Percentiles rank a stretch among this genome's conserved stretches.
phyloP scores from a whole-genome alignment of 208 protist genomes.

The Acanthamoeba culbertsoni region DNA sequence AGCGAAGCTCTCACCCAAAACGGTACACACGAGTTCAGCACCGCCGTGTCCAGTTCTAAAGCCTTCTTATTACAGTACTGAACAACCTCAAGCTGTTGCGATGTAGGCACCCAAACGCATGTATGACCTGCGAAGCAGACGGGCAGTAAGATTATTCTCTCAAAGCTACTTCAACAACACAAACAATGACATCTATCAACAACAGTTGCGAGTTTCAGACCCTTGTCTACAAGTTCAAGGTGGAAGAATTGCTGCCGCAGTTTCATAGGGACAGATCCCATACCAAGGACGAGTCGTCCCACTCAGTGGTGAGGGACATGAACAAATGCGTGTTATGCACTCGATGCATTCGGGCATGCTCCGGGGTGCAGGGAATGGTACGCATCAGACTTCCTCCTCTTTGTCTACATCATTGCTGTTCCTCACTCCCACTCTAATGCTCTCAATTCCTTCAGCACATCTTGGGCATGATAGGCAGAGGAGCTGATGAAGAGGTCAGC shows the following conservation, averaged over 20 bases:
- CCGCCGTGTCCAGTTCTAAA: no score
- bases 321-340: constrained; percentile 72
- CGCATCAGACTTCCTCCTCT: neutral
- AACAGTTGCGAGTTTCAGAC: constrained; percentile 30
- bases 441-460: neutral
- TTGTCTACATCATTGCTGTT: neutral
- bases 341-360: constrained; percentile 69
- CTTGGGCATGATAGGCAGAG: neutral
- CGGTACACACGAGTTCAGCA: no score
- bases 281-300: neutral
- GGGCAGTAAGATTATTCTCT: neutral
- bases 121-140: constrained; percentile 35
- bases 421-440: neutral
- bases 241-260: neutral
- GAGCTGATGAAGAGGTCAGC: neutral
- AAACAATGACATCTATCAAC: no score
- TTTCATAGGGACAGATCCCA: neutral
- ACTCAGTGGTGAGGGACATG: constrained; percentile 58
- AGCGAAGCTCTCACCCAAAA: neutral
- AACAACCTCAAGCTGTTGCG: neutral
- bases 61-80: no score
- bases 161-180: no score
- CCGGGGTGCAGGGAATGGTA: constrained; percentile 61
- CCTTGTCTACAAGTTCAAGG: constrained; percentile 37
- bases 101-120: neutral